These are phyloP conservation scores for Penicillium thymicola DNA, from an alignment of 2,329 filamentous ascomycete genomes.

Conservation along the genomic window DNA sequence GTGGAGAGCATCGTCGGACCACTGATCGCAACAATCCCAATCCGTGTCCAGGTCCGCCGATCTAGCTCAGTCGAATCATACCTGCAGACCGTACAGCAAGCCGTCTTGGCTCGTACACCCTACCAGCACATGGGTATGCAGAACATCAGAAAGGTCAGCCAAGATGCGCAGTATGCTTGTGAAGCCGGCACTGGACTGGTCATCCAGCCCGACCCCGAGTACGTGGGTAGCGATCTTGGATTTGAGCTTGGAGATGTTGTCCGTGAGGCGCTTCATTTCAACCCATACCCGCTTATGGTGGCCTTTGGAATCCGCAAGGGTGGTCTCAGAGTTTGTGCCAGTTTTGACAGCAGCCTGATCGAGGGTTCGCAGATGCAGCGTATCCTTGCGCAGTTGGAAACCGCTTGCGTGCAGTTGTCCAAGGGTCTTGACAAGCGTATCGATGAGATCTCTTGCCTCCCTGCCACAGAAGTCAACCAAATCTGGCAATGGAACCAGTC, in stretches of 20 bases:
- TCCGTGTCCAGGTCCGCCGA: constrained; percentile 41
- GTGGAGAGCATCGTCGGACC: constrained; percentile 51
- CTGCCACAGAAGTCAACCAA: constrained; percentile 36
- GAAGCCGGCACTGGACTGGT: constrained; percentile 38
- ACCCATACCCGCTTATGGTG: constrained; percentile 51
- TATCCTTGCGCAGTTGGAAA: constrained; percentile 37
- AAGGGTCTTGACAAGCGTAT: constrained; percentile 26
- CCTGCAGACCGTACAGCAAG: constrained; percentile 32
- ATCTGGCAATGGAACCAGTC: constrained; percentile 46
- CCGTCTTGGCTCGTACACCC: constrained; percentile 38
- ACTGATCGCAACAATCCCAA: constrained; percentile 49
- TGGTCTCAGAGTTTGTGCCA: constrained; percentile 45
- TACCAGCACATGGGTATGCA: constrained; percentile 52
- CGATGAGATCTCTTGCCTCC: constrained; percentile 39
- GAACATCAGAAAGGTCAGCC: constrained; percentile 45
- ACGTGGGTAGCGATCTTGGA: constrained; percentile 37
- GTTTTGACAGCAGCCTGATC: constrained; percentile 42
- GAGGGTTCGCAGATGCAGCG: constrained; percentile 37
- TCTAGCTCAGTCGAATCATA: constrained; percentile 27
- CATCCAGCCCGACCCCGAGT: constrained; percentile 40
- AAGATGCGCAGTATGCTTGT: constrained; percentile 39
- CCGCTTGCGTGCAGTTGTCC: constrained; percentile 26
- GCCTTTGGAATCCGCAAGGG: constrained; percentile 44
- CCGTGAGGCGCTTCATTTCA: constrained; percentile 42
- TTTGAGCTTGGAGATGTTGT: constrained; percentile 37